These are phyloP conservation scores for Conringia planisiliqua DNA, from an alignment of 345 rosid species.

Conservation along the genomic window DNA sequence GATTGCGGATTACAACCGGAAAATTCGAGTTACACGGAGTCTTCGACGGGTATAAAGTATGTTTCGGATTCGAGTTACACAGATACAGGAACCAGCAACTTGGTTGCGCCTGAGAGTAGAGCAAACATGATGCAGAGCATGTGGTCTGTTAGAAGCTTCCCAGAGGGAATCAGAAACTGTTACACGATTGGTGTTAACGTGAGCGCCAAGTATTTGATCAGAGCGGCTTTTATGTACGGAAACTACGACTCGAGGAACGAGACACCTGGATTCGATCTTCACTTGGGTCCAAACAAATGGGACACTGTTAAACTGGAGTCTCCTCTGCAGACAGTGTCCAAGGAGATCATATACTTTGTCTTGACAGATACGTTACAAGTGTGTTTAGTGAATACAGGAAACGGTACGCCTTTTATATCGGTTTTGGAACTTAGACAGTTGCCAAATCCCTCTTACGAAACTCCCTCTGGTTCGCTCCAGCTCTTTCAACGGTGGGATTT, in stretches of 20 bases:
- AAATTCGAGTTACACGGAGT: constrained; percentile 31
- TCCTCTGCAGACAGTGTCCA: background rate
- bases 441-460: background rate
- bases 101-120: constrained; percentile 28
- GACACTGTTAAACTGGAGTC: constrained; percentile 17
- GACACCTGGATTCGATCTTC: constrained; percentile 44
- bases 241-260: constrained; percentile 43
- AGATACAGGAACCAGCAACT: constrained; percentile 25
- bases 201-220: constrained; percentile 40
- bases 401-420: constrained; percentile 55
- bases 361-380: constrained; percentile 35
- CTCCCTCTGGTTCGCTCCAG: constrained; percentile 27
- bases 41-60: constrained; percentile 32
- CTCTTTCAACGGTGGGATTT: constrained; percentile 33
- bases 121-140: constrained; percentile 18
- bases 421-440: constrained; percentile 46
- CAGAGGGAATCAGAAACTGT: constrained; percentile 42
- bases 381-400: constrained; percentile 51
- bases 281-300: constrained; percentile 55
- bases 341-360: constrained; percentile 43
- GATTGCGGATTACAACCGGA: constrained; percentile 41
- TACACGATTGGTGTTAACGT: constrained; percentile 25
- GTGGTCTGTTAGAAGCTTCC: constrained; percentile 44
- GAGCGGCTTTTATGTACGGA: constrained; percentile 53
- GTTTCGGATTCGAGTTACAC: constrained; percentile 34